phyloP scores from a whole-genome alignment of 345 rosid species.

The Gossypium bickii region DNA sequence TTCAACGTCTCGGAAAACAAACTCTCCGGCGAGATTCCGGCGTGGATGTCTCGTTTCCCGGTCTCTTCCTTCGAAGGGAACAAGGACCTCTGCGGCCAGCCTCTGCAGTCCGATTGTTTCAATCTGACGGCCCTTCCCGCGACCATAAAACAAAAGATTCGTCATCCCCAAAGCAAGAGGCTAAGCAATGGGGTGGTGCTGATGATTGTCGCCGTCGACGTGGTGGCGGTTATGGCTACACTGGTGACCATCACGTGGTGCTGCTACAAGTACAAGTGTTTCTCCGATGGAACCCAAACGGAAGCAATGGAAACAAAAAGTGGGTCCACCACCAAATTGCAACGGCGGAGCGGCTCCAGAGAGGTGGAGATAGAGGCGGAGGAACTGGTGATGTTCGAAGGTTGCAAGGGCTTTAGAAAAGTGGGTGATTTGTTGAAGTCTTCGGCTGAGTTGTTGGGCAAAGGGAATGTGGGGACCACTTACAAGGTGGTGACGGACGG shows the following conservation, averaged over 20 bases:
- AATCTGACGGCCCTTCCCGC: slow-evolving; percentile 12
- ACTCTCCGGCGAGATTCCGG: slow-evolving; percentile 1
- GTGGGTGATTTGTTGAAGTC: slow-evolving; percentile 15
- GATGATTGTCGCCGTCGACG: slow-evolving; percentile 13
- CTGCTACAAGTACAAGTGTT: not conserved
- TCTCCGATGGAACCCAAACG: not conserved
- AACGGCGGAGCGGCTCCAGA: slow-evolving; percentile 1
- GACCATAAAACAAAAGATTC: not conserved
- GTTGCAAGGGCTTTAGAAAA: slow-evolving; percentile 10
- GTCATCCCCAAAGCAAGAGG: not conserved
- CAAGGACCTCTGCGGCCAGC: not conserved
- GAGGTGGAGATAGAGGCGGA: not conserved
- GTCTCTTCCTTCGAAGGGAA: slow-evolving; percentile 11
- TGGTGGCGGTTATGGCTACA: not conserved
- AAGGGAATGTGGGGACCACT: slow-evolving; percentile 15
- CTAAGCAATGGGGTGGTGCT: not conserved
- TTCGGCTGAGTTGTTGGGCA: slow-evolving; percentile 12
- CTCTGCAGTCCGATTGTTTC: slow-evolving; percentile 1
- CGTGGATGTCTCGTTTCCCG: slow-evolving; percentile 13
- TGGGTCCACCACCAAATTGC: slow-evolving; percentile 1
- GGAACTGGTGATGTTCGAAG: slow-evolving; percentile 13
- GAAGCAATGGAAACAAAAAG: not conserved
- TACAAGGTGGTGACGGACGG: slow-evolving; percentile 8
- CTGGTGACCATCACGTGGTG: slow-evolving; percentile 1
- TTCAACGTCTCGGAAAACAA: slow-evolving; percentile 9